phyloP scores from a whole-genome alignment of 495 filamentous ascomycete genomes.

The Aspergillus panamensis region DNA sequence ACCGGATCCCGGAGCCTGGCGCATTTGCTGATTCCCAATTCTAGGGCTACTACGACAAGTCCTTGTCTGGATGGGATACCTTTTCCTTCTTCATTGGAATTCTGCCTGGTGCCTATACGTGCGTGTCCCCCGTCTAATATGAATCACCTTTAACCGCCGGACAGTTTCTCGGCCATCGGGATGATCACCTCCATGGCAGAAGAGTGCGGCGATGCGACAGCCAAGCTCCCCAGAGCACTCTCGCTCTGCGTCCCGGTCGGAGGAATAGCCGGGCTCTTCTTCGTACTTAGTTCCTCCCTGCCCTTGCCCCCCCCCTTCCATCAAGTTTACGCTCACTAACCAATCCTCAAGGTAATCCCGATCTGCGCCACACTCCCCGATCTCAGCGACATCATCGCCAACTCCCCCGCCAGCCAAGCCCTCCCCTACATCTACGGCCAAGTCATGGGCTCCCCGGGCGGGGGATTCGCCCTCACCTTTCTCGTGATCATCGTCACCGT shows the following conservation, averaged over 20 bases:
- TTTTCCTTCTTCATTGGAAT: conserved; percentile 52
- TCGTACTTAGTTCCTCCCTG: no score
- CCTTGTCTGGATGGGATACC: conserved; percentile 42
- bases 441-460: conserved; percentile 48
- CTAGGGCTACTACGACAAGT: conserved; percentile 40
- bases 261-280: conserved; percentile 23
- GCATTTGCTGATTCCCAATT: not conserved
- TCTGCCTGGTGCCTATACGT: conserved; percentile 46
- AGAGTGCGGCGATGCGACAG: conserved; percentile 42
- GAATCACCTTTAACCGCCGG: not conserved
- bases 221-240: conserved; percentile 47
- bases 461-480: conserved; percentile 44
- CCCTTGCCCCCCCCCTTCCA: not conserved
- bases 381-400: conserved; percentile 36
- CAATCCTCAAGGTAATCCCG: conserved; percentile 24
- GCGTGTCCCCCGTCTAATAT: not conserved
- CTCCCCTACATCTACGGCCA: conserved; percentile 25
- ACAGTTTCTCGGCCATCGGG: conserved; percentile 44
- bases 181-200: conserved; percentile 54
- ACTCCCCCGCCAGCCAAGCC: conserved; percentile 31
- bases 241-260: conserved; percentile 35
- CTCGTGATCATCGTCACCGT: conserved; percentile 60
- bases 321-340: not conserved
- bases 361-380: conserved; percentile 47
- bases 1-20: not conserved